phyloP scores from a whole-genome alignment of 306 rosid genomes.

The Purshia tridentata region DNA sequence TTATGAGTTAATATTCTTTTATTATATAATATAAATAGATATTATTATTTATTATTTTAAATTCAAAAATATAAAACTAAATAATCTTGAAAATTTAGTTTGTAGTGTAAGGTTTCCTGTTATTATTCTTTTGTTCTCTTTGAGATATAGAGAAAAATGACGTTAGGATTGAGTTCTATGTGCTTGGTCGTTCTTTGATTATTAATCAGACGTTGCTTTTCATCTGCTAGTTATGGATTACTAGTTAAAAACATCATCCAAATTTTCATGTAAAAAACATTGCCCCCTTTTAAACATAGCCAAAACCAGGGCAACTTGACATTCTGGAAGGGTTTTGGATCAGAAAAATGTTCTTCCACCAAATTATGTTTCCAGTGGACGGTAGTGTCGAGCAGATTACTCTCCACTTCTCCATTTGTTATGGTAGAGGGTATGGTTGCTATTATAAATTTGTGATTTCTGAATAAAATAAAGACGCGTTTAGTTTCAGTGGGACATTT shows the following conservation, averaged over 20 bases:
- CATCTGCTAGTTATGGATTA: not conserved
- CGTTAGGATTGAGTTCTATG: not conserved
- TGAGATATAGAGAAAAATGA: not conserved
- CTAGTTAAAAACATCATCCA: not conserved
- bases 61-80: no score
- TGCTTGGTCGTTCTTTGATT: not conserved
- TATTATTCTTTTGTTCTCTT: not conserved
- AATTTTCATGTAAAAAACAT: not conserved
- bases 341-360: not conserved
- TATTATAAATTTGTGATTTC: no score
- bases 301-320: not conserved
- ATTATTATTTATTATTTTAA: no score
- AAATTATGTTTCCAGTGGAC: no score
- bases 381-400: no score
- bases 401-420: not conserved
- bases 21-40: no score
- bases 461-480: no score
- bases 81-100: constrained; percentile 4
- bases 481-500: no score
- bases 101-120: not conserved
- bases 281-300: not conserved
- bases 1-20: no score
- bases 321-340: not conserved
- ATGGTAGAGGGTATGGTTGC: no score
- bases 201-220: no score